A percentile compares a stretch with the other conserved stretches of the same genome.
Conservation (phyloP, 345 rosid genomes). For the Populus simonii region DNA sequence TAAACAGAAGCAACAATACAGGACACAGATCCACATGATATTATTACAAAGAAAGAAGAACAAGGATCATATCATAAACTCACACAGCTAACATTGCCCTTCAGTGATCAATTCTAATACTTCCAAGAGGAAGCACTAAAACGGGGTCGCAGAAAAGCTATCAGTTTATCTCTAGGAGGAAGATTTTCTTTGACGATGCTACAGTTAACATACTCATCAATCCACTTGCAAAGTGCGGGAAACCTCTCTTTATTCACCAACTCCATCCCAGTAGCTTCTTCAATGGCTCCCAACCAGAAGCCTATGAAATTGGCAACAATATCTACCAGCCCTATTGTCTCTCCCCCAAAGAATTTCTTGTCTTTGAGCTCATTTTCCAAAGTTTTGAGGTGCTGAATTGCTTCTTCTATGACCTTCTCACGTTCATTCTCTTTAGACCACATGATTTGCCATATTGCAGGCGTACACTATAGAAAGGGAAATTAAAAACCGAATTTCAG, state of each 20-base stretch:
- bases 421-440: conserved; percentile 31
- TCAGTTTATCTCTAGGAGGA: conserved; percentile 40
- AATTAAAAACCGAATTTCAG: neutral
- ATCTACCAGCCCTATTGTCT: conserved; percentile 55
- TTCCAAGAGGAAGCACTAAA: conserved; percentile 2
- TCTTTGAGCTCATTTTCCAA: conserved; percentile 53
- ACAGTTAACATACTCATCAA: conserved; percentile 25
- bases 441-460: conserved; percentile 29
- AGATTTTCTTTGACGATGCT: conserved; percentile 34
- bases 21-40: too few relatives aligned
- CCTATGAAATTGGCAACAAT: conserved; percentile 42
- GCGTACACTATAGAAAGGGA: conserved; percentile 24
- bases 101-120: neutral
- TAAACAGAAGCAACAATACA: too few relatives aligned
- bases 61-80: too few relatives aligned
- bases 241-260: conserved; percentile 46
- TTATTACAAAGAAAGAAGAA: neutral
- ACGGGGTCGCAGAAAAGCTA: conserved; percentile 20
- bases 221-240: conserved; percentile 43
- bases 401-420: conserved; percentile 39
- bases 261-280: conserved; percentile 40
- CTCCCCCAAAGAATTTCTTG: conserved; percentile 61
- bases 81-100: neutral
- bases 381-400: conserved; percentile 27
- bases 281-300: conserved; percentile 34